Evolutionary conservation across 2,329 filamentous ascomycete species (phyloP), one percentile per base, ranked within the genome.

Genomic region (Talaromyces sp.): DNA sequence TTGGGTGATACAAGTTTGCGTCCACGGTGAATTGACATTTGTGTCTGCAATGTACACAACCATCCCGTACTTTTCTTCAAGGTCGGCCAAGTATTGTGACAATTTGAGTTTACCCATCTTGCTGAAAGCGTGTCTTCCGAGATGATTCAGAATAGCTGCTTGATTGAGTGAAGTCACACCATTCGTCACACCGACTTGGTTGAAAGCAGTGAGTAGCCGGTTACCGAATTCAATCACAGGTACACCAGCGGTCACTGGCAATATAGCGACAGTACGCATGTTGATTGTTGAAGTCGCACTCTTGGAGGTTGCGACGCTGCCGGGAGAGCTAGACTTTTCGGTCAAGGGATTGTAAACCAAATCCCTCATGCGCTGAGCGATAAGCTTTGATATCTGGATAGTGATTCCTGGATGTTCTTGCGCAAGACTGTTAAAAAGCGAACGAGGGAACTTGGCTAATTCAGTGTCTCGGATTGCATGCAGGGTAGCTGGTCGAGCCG

Each of bases 371-470:
- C 95, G 87, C 38, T 93, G 92, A 0, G 95, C 95, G 68, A 99
- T 97, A 67, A 99, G 95, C 75, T 98, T 99, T 1, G 95, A 98
- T 29, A 99, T 96, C 75, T 98, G 97, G 74, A 99, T 98, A 0
- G 95, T 98, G 70, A 99, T 99, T 50, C 92, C 96, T 5, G 95
- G 95, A 70, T 99, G 95, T 70, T 99, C 95, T 71, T 96, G 89
- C 0, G 95, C 95, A 58, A 99, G 84, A 70, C 95, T 99, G 80
- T 99, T 99, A 81, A 99, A 99, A 0, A 99, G 79, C 0, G 91
- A 96, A 61, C 93, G 90, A 0, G 95, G 95, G 62, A 99, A 96
- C 69, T 96, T 98, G 61, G 96, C 93, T 29, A 99, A 79, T 72
- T 99, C 95, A 0, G 95, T 98, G 65, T 98, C 95, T 60, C 95